Percentiles rank a stretch among this genome's conserved stretches.
Evolutionary conservation across 1,284 basidiomycete genomes (phyloP).

Genomic region (Caloboletus inedulis): DNA sequence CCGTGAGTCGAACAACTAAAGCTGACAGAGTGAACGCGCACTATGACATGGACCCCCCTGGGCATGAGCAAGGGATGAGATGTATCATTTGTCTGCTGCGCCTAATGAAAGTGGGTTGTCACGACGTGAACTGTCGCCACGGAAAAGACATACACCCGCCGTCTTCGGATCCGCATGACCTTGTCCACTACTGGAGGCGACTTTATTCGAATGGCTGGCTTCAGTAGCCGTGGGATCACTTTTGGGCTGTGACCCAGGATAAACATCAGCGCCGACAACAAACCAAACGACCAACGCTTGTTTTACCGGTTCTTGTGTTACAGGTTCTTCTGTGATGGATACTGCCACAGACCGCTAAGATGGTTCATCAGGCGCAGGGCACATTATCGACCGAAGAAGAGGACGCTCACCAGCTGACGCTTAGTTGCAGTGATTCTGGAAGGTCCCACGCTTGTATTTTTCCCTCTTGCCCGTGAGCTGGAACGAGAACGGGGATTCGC

Average conservation of each 20-base stretch:
- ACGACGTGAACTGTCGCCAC: not conserved
- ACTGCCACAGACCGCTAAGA: no score
- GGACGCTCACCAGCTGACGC: no score
- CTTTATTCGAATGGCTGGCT: not conserved
- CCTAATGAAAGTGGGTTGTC: not conserved
- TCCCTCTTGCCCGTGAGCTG: no score
- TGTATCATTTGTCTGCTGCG: not conserved
- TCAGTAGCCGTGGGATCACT: not conserved
- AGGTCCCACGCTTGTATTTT: not conserved
- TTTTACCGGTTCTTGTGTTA: no score
- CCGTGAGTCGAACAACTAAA: not conserved
- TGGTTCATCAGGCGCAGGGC: no score
- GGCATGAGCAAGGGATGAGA: not conserved
- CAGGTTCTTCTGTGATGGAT: no score
- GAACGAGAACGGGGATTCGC: no score
- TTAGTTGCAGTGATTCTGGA: not conserved
- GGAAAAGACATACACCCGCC: not conserved
- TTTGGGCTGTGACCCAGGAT: not conserved
- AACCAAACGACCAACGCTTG: not conserved
- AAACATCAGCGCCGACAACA: no score
- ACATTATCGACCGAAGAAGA: no score
- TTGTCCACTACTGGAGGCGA: not conserved
- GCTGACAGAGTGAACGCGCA: not conserved
- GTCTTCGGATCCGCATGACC: not conserved
- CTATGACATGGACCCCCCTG: not conserved